Base-by-base conservation (phyloP, 140 eudicot genomes). In the Flaveria floridana region DNA sequence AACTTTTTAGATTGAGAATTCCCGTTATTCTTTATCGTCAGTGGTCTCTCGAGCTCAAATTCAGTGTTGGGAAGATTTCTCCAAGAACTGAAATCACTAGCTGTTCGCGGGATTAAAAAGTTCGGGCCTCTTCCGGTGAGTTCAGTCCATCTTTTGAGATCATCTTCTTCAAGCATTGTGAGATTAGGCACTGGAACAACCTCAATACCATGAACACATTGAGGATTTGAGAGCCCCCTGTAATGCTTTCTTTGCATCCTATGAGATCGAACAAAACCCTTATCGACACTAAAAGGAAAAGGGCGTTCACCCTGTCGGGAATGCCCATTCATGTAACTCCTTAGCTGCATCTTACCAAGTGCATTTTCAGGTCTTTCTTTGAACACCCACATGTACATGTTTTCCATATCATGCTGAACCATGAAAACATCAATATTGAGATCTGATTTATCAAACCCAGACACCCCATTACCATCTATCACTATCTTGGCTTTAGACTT, bases 341-440 rank as follows among this genome's bases (percentile, higher is more conserved):
- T 67, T 16, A 91, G 81, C 79, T 91, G 97, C 97, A 91, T 91
- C 76, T 91, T 91, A 4, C 97, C 97, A 56, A 91, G 68, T 4
- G 97, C 96, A 55, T 91, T 89, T 79, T 87, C 96, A 11, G 97
- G 97, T 55, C 87, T 80, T 51, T 91, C 97, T 77, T 91, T 91
- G 41, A 91, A 91, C 28, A 89, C 96, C 97, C 97, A 91, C 97
- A 91, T 91, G 72, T 91, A 91, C 97, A 91, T 87, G 56, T 91
- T 91, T 84, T 91, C 97, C 97, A 91, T 91, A 75, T 91, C 97
- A 50, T 91, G 97, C 61, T 91, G 97, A 62, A 91, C 97, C 96
- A 91, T 80, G 86, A 91, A 91, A 53, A 81, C 88, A 59, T 91
- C 97, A 58, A 91, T 95, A 68, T 89, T 87, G 14, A 91, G 89